Evolutionary conservation across 768 basidiomycete species (phyloP), one percentile per base, ranked within the genome.

Genomic region (Rossbeevera mucosa): DNA sequence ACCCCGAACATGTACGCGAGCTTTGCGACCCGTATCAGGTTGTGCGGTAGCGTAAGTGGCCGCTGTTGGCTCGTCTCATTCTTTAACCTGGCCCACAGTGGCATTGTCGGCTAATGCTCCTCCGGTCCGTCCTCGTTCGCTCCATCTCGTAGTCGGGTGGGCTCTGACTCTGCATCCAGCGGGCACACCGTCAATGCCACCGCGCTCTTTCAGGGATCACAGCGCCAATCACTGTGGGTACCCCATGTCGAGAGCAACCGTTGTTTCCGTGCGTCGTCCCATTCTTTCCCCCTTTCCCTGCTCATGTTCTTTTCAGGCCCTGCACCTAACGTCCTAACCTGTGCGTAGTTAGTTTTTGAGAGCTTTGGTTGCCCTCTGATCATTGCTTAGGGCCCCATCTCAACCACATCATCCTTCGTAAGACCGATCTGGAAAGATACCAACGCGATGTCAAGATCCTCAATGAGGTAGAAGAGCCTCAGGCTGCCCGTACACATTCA

Each of bases 11-110:
- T 73, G 61, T 82, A 75, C 56, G 49, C 50, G 2, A 82, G 82
- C 12, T 85, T 80, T 56, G 69, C 77, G 1, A 59, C 80, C 2
- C 68, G 74, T 24, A 52, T 76, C 22, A 71, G 78, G 31, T 43
- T 83, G 8, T 86, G 85, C 54, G 54, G 62, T 1, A 60, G 51
- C 22, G 76, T 76, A 40, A 52, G 73, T 67, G 33, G 33, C 33
- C 31, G 7, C 31, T 7, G 4, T 33, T 8, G 7, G 31, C 41
- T 31, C 38, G 0, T n/a, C 8, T 18, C 7, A 22, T 12, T 22
- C 2, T 38, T 5, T 54, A 18, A 54, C 33, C 24, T 22, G 5
- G 13, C 20, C 4, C 7, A 2, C 38, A 68, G 68, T 56, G 53
- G 52, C 25, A 57, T 42, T 68, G 67, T 50, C 48, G 53, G 16